These are phyloP conservation scores for Apiotrichum sp. DNA, from an alignment of 1,284 basidiomycete genomes.

Conservation along the genomic window DNA sequence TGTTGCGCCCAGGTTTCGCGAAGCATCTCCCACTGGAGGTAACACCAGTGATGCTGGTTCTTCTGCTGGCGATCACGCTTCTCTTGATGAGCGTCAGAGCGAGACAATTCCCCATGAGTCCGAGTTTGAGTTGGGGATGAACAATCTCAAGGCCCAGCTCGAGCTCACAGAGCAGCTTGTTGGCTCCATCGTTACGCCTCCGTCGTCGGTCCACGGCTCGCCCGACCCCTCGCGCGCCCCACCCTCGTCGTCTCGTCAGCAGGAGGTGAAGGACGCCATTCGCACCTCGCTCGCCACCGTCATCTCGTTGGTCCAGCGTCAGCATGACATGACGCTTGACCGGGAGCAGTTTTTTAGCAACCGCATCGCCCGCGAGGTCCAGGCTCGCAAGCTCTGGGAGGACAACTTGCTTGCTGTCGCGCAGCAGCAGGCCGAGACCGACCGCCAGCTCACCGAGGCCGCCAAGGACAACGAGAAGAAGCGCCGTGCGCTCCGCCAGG, in stretches of 20 bases:
- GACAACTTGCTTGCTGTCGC: slow-evolving; percentile 83
- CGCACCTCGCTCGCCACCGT: slow-evolving; percentile 59
- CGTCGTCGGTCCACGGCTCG: slow-evolving; percentile 34
- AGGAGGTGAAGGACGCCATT: slow-evolving; percentile 57
- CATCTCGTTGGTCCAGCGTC: slow-evolving; percentile 60
- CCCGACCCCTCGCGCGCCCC: slow-evolving; percentile 11
- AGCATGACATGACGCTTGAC: slow-evolving; percentile 64
- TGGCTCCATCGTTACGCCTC: slow-evolving; percentile 50
- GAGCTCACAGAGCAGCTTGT: slow-evolving; percentile 70
- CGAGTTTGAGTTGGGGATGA: slow-evolving; percentile 67
- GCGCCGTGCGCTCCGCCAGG: slow-evolving; percentile 55
- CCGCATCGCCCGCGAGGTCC: slow-evolving; percentile 61
- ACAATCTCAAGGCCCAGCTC: slow-evolving; percentile 69
- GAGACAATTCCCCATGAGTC: slow-evolving; percentile 59
- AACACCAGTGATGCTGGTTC: slow-evolving; percentile 23
- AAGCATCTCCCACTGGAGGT: slow-evolving; percentile 10
- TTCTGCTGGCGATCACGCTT: slow-evolving; percentile 27
- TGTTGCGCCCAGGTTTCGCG: background rate
- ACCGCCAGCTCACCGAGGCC: slow-evolving; percentile 60
- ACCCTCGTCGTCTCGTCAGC: slow-evolving; percentile 36
- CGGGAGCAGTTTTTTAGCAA: slow-evolving; percentile 75
- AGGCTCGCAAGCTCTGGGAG: slow-evolving; percentile 80
- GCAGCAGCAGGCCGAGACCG: slow-evolving; percentile 76
- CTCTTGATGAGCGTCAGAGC: slow-evolving; percentile 11
- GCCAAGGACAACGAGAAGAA: slow-evolving; percentile 48